These are phyloP conservation scores for Curvularia sp. DNA, from an alignment of 2,329 filamentous ascomycete genomes.

Conservation along the genomic window DNA sequence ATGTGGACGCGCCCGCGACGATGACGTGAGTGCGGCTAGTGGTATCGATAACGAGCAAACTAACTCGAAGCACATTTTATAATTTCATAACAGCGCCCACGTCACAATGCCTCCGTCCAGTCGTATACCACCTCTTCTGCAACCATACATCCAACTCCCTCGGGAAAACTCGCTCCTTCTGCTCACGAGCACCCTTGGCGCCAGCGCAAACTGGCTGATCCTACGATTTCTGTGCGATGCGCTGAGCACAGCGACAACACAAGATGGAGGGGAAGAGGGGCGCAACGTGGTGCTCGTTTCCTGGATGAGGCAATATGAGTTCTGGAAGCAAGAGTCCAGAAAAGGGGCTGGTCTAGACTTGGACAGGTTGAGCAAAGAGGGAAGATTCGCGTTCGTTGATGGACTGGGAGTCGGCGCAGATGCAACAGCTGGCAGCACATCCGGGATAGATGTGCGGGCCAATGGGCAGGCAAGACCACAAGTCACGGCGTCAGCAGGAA, in stretches of 20 bases:
- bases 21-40: neutral
- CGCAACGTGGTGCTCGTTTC: constrained; percentile 74
- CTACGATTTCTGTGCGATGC: constrained; percentile 60
- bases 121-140: constrained; percentile 68
- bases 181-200: constrained; percentile 68
- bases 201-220: constrained; percentile 62
- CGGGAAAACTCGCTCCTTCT: constrained; percentile 67
- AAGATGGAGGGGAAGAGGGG: constrained; percentile 40
- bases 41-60: constrained; percentile 21
- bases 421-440: neutral
- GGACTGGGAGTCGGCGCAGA: constrained; percentile 67
- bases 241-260: constrained; percentile 38
- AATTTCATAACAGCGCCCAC: constrained; percentile 10
- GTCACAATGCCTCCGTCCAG: constrained; percentile 51
- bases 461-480: constrained; percentile 8
- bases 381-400: constrained; percentile 76
- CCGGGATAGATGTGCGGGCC: constrained; percentile 2
- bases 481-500: neutral
- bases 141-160: constrained; percentile 68
- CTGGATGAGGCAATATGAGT: constrained; percentile 78
- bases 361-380: constrained; percentile 62
- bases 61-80: constrained; percentile 6
- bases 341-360: constrained; percentile 77
- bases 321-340: constrained; percentile 76
- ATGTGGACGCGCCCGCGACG: neutral